Evolutionary conservation across 495 filamentous ascomycete genomes (phyloP).

Genomic region (Lindgomyces ingoldianus): DNA sequence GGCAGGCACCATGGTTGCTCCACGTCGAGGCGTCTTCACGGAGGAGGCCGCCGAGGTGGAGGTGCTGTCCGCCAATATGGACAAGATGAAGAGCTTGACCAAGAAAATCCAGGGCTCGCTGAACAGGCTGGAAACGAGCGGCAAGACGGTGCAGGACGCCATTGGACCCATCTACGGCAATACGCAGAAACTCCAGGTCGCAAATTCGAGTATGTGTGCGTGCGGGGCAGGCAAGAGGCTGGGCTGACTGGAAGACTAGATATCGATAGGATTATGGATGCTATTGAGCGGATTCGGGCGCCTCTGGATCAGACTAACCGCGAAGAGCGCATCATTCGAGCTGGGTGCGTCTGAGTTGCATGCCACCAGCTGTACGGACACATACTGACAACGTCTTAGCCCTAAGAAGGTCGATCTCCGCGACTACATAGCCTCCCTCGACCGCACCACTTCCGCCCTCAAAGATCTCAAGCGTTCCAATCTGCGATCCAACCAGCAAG

Average conservation of each 20-base stretch:
- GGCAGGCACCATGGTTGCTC: slow-evolving; percentile 37
- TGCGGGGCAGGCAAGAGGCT: neutral
- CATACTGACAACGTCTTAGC: slow-evolving; percentile 45
- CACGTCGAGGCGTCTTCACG: slow-evolving; percentile 51
- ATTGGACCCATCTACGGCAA: slow-evolving; percentile 92
- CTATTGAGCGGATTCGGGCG: slow-evolving; percentile 84
- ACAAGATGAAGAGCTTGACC: slow-evolving; percentile 70
- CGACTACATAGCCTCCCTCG: slow-evolving; percentile 86
- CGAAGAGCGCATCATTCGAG: slow-evolving; percentile 87
- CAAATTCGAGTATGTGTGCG: slow-evolving; percentile 66
- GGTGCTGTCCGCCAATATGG: slow-evolving; percentile 65
- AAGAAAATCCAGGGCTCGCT: slow-evolving; percentile 92
- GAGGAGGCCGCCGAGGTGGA: slow-evolving; percentile 74
- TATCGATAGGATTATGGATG: slow-evolving; percentile 79
- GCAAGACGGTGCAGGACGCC: slow-evolving; percentile 85
- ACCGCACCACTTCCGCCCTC: slow-evolving; percentile 80
- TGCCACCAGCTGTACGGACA: neutral
- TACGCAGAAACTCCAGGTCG: slow-evolving; percentile 80
- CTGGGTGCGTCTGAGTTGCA: slow-evolving; percentile 58
- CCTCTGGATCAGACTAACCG: slow-evolving; percentile 83
- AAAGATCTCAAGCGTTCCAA: slow-evolving; percentile 81
- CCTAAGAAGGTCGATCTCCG: slow-evolving; percentile 76
- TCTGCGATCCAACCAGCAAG: slow-evolving; percentile 85
- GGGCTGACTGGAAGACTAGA: slow-evolving; percentile 49
- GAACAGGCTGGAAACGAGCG: slow-evolving; percentile 78